phyloP scores from a whole-genome alignment of 345 rosid species.

The Brassica rapa region DNA sequence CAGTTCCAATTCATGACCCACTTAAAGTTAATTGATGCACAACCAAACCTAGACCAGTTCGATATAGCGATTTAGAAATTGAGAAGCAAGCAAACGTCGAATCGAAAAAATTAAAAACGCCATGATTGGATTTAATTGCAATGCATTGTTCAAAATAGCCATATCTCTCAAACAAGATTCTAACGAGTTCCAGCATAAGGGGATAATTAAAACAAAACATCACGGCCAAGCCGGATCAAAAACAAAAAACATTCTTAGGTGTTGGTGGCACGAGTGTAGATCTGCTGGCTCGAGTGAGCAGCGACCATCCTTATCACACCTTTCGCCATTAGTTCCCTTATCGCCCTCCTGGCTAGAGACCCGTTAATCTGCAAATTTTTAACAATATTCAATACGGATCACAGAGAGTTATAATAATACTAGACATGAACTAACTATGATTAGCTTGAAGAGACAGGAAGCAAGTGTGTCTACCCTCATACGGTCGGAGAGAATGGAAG shows the following conservation, averaged over 20 bases:
- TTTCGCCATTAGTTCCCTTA: conserved; percentile 72
- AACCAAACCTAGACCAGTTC: neutral
- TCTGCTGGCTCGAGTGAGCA: conserved; percentile 70
- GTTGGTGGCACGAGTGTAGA: conserved; percentile 78
- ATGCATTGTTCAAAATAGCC: neutral
- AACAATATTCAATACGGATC: neutral
- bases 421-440: too few species aligned
- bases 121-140: neutral
- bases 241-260: conserved; percentile 40
- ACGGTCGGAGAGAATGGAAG: conserved; percentile 85
- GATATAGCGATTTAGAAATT: neutral
- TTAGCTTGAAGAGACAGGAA: too few species aligned
- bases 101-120: neutral
- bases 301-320: conserved; percentile 69
- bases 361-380: conserved; percentile 47
- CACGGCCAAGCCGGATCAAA: neutral
- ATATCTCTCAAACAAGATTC: conserved; percentile 13
- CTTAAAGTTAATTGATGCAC: neutral
- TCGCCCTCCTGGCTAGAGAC: conserved; percentile 66
- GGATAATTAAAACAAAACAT: neutral
- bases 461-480: too few species aligned
- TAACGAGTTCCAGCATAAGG: neutral
- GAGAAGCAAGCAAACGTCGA: neutral
- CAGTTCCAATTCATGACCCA: too few species aligned
- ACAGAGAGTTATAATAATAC: neutral